Evolutionary conservation across 352 stramenopile species (phyloP), one percentile per base, ranked within the genome.

Genomic region (Phytophthora agathidicida): DNA sequence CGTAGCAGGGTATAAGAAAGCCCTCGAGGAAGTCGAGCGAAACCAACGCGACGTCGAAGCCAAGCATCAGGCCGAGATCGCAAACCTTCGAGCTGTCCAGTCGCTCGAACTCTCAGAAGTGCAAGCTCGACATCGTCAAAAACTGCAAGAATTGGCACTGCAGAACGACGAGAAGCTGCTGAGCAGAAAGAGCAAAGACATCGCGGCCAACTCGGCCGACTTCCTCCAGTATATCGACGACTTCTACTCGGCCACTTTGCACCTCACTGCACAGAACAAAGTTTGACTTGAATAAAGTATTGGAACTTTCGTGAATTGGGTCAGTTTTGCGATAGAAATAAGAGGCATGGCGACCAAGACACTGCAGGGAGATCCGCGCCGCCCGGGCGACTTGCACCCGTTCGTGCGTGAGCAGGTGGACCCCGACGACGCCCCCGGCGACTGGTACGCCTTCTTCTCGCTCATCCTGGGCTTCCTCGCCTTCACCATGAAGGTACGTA

Each of bases 361-460:
- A 23, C 54, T 75, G 16, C 69, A 78, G 32, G 76, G 82, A 52
- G 80, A 92, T 46, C 80, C 80, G 33, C 76, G 75, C 8, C 80
- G 78, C 39, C 80, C 80, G n/a, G 72, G 67, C 17, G 77, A 86
- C 49, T 67, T 90, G 58, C 76, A 89, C 53, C 74, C 83, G 62
- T 90, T 90, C 57, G 69, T 92, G 55, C 83, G 78, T 41, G 75
- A 87, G 55, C 48, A 62, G 38, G 53, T 79, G 44, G 64, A 81
- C 60, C 57, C 64, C 2, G 63, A 71, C 17, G 60, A 74, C 2
- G 57, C 61, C 7, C 69, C 74, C 2, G 59, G 72, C 1, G 77
- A 92, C 62, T 86, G 71, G 54, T 92, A 92, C 76, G 83, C 77
- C 53, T 71, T 71, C 32, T 62, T 89, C 45, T 89, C 82, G 54